Conservation (phyloP, 2,329 filamentous ascomycete genomes). For the Ascochyta koolunga region DNA sequence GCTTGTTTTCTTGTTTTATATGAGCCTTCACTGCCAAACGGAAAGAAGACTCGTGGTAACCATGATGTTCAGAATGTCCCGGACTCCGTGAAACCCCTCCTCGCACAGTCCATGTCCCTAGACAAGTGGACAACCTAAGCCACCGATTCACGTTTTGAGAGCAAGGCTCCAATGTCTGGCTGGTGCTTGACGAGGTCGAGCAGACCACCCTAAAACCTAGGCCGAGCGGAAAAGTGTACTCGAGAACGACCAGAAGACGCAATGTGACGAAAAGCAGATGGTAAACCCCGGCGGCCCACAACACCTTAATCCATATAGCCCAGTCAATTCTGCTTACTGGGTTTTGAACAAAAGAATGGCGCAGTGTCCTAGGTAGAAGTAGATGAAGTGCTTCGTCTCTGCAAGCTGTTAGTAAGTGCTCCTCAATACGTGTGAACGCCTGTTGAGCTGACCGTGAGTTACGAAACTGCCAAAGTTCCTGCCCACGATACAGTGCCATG, state of each 20-base stretch:
- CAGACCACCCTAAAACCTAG: slow-evolving; percentile 8
- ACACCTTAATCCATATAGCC: slow-evolving; percentile 10
- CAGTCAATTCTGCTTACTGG: slow-evolving; percentile 62
- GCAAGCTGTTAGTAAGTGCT: slow-evolving; percentile 29
- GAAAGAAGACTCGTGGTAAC: slow-evolving; percentile 29
- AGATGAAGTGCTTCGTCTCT: slow-evolving; percentile 99
- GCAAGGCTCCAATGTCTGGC: background rate
- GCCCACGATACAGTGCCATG: slow-evolving; percentile 99
- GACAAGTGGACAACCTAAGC: background rate
- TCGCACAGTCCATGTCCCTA: background rate
- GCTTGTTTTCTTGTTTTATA: background rate
- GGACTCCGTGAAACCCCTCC: slow-evolving; percentile 3
- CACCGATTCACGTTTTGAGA: background rate
- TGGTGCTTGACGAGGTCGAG: background rate
- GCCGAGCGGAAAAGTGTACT: slow-evolving; percentile 12
- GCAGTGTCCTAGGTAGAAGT: slow-evolving; percentile 99
- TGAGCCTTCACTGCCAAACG: background rate
- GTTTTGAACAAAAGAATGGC: slow-evolving; percentile 99
- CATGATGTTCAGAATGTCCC: slow-evolving; percentile 20
- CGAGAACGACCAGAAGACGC: background rate
- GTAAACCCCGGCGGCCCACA: slow-evolving; percentile 6
- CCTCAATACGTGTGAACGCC: too few relatives aligned
- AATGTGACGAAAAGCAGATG: slow-evolving; percentile 1
- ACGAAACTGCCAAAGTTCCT: slow-evolving; percentile 99
- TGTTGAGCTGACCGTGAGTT: slow-evolving; percentile 76